Evolutionary conservation across 139 green algal genomes (phyloP).

Genomic region (Tetraselmis chui): DNA sequence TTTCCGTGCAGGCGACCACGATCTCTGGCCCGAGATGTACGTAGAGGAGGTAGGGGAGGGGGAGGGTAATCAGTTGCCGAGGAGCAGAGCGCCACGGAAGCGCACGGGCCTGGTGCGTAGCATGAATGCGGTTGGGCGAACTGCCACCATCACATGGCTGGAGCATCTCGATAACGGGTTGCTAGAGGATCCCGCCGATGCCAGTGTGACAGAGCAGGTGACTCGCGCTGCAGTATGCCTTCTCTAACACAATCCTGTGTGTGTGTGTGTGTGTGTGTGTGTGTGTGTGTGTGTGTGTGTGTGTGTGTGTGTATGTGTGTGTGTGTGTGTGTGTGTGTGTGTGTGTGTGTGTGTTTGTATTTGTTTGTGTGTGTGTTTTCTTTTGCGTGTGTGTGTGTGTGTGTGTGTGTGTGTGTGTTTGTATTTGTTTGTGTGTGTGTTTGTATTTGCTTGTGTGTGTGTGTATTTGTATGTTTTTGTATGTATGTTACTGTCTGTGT

Average conservation of each 20-base stretch:
- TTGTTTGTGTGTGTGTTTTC: too few species aligned
- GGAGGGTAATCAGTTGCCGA: background rate
- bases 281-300: background rate
- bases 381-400: too few species aligned
- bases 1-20: constrained; percentile 26
- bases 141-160: constrained; percentile 25
- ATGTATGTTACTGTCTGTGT: too few species aligned
- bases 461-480: too few species aligned
- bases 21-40: constrained; percentile 44
- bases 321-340: too few species aligned
- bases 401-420: too few species aligned
- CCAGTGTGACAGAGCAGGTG: background rate
- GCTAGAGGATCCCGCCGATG: background rate
- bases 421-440: too few species aligned
- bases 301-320: background rate
- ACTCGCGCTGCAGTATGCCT: too few species aligned
- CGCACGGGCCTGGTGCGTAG: constrained; percentile 19
- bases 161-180: background rate
- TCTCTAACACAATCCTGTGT: too few species aligned
- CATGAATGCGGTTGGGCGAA: constrained; percentile 20
- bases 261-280: too few species aligned
- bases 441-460: too few species aligned
- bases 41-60: constrained; percentile 20
- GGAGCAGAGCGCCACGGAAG: background rate
- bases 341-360: too few species aligned